These are phyloP conservation scores for Stenogyne calaminthoides DNA, from an alignment of 305 asterid genomes.

Conservation along the genomic window DNA sequence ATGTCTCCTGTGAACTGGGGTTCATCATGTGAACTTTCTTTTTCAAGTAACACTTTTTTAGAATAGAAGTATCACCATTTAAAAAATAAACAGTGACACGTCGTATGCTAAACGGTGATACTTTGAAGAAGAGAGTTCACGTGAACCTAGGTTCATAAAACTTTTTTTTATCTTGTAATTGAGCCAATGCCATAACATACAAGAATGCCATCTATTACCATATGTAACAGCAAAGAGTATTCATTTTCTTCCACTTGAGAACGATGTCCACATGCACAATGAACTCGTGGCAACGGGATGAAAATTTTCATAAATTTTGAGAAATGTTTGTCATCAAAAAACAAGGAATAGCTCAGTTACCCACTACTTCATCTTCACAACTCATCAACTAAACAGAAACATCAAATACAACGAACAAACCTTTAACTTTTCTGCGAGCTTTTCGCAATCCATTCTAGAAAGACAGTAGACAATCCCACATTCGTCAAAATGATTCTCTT, in stretches of 20 bases:
- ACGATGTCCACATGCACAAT: neutral
- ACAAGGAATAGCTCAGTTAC: slow-evolving; percentile 16
- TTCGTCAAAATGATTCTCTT: slow-evolving; percentile 78
- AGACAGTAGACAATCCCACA: slow-evolving; percentile 96
- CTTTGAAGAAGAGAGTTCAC: too few species aligned
- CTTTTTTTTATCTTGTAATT: too few species aligned
- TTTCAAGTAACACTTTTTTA: too few species aligned
- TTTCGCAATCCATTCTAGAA: slow-evolving; percentile 97
- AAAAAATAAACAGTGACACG: too few species aligned
- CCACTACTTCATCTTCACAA: slow-evolving; percentile 25
- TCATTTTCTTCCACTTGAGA: neutral
- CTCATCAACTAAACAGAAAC: slow-evolving; percentile 25
- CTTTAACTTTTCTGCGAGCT: slow-evolving; percentile 88
- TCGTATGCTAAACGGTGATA: too few species aligned
- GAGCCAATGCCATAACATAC: slow-evolving; percentile 13
- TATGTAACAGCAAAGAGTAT: neutral
- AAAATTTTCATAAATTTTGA: neutral
- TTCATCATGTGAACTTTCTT: too few species aligned
- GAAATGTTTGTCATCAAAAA: slow-evolving; percentile 13
- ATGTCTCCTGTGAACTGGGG: too few species aligned
- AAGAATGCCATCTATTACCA: neutral
- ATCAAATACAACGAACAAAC: slow-evolving; percentile 43
- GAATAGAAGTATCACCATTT: too few species aligned
- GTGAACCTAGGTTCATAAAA: too few species aligned
- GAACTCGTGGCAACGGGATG: slow-evolving; percentile 14